Percentiles rank a stretch among this genome's conserved stretches.
Conservation (phyloP, 257 asterid genomes). For the Ophiorrhiza pumila region DNA sequence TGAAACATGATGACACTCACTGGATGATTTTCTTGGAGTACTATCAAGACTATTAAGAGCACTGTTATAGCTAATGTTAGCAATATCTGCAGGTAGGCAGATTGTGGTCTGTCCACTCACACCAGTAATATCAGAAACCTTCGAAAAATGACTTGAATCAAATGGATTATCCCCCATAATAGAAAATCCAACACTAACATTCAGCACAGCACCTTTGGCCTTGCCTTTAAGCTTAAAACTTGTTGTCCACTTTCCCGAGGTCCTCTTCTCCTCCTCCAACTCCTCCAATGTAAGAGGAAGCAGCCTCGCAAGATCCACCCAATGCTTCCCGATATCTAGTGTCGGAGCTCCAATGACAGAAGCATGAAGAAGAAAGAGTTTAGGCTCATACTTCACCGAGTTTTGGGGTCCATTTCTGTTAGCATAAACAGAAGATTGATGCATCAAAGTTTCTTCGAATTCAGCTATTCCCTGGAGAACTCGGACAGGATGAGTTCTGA, state of each 20-base stretch:
- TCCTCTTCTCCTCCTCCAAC: slow-evolving; percentile 55
- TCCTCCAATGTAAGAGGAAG: slow-evolving; percentile 82
- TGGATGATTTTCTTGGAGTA: slow-evolving; percentile 27
- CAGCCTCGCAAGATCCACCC: slow-evolving; percentile 84
- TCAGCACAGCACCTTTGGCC: slow-evolving; percentile 73
- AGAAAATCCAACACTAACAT: slow-evolving; percentile 84
- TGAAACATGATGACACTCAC: slow-evolving; percentile 24
- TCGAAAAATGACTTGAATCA: slow-evolving; percentile 42
- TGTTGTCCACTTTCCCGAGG: slow-evolving; percentile 82
- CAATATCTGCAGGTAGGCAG: slow-evolving; percentile 31
- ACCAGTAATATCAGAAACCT: slow-evolving; percentile 41
- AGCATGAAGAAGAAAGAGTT: slow-evolving; percentile 53
- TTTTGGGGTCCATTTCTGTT: slow-evolving; percentile 50
- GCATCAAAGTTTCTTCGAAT: slow-evolving; percentile 81
- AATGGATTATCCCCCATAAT: slow-evolving; percentile 41
- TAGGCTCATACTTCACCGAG: slow-evolving; percentile 65
- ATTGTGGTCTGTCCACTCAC: slow-evolving; percentile 25
- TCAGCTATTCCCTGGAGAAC: slow-evolving; percentile 56
- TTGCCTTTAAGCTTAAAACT: slow-evolving; percentile 76
- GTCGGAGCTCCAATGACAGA: slow-evolving; percentile 58
- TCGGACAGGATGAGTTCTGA: slow-evolving; percentile 52
- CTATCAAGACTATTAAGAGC: slow-evolving; percentile 23
- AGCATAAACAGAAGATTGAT: slow-evolving; percentile 51
- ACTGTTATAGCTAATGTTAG: slow-evolving; percentile 17
- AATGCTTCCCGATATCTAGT: slow-evolving; percentile 68